Evolutionary conservation across 2,329 filamentous ascomycete species (phyloP).

Genomic region (Chaetomiaceae sp.): DNA sequence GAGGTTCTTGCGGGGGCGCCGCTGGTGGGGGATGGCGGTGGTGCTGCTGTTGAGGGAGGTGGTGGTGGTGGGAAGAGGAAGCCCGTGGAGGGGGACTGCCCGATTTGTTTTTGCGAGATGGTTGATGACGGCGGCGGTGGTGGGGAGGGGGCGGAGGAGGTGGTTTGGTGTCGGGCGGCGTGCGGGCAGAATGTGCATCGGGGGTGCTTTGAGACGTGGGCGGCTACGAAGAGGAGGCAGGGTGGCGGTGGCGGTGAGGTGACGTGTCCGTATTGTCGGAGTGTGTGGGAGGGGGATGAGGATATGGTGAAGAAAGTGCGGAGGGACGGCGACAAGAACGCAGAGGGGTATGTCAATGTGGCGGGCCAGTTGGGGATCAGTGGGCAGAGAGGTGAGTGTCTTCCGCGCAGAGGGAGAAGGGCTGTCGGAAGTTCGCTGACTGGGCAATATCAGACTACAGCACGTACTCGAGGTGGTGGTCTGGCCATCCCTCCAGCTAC

Average conservation of each 20-base stretch:
- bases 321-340: constrained; percentile 36
- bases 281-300: constrained; percentile 48
- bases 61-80: constrained; percentile 41
- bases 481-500: constrained; percentile 19
- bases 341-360: constrained; percentile 59
- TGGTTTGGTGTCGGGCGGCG: constrained; percentile 48
- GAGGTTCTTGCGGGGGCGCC: constrained; percentile 54
- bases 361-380: constrained; percentile 56
- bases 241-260: constrained; percentile 29
- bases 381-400: constrained; percentile 41
- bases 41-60: not conserved
- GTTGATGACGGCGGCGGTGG: constrained; percentile 32
- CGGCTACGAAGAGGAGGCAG: constrained; percentile 40
- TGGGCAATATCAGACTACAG: constrained; percentile 25
- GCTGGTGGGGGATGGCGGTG: constrained; percentile 34
- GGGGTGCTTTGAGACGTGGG: constrained; percentile 52
- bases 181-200: constrained; percentile 54
- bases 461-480: constrained; percentile 28
- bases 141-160: constrained; percentile 41
- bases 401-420: not conserved
- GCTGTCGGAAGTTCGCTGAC: not conserved
- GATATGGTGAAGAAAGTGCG: constrained; percentile 40
- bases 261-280: constrained; percentile 59
- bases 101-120: constrained; percentile 52
- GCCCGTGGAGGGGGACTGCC: constrained; percentile 48